Percentiles rank a stretch among this genome's conserved stretches.
phyloP scores from a whole-genome alignment of 2,329 filamentous ascomycete species.

The Gliomastix tumulicola region DNA sequence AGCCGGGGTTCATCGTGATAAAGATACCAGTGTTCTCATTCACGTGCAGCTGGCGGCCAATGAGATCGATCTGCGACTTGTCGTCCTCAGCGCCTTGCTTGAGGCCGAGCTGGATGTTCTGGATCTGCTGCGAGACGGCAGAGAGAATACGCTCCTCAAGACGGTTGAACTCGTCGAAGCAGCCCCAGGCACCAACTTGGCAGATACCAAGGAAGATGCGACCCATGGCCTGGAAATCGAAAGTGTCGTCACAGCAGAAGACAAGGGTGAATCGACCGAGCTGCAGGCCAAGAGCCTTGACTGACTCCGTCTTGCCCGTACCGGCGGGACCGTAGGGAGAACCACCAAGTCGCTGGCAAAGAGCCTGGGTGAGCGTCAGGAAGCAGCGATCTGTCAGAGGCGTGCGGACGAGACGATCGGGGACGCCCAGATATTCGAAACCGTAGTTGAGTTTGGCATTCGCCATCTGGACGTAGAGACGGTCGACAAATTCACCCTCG shows the following conservation, averaged over 20 bases:
- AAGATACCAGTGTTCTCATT: constrained; percentile 96
- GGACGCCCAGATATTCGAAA: constrained; percentile 95
- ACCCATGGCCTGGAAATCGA: constrained; percentile 99
- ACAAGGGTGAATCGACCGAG: constrained; percentile 96
- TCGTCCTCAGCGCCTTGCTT: constrained; percentile 77
- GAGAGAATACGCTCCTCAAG: constrained; percentile 96
- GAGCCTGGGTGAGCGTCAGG: constrained; percentile 90
- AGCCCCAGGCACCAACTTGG: constrained; percentile 98
- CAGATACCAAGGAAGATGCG: constrained; percentile 99
- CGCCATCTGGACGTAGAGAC: constrained; percentile 90
- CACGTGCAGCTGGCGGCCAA: constrained; percentile 83
- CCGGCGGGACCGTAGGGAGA: constrained; percentile 96
- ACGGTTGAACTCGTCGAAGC: constrained; percentile 99
- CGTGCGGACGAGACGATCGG: constrained; percentile 91
- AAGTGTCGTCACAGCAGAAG: constrained; percentile 99
- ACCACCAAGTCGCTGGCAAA: constrained; percentile 90
- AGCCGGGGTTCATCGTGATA: constrained; percentile 99
- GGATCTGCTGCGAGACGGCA: constrained; percentile 96
- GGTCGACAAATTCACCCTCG: constrained; percentile 73
- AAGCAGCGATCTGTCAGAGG: constrained; percentile 98
- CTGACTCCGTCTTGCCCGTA: constrained; percentile 98
- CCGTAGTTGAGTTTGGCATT: constrained; percentile 94
- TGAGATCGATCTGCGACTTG: constrained; percentile 85
- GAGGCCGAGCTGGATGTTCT: constrained; percentile 96
- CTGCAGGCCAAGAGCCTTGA: constrained; percentile 94